Conservation (phyloP, 129 eudicot species). For the Dittrichia graveolens region DNA sequence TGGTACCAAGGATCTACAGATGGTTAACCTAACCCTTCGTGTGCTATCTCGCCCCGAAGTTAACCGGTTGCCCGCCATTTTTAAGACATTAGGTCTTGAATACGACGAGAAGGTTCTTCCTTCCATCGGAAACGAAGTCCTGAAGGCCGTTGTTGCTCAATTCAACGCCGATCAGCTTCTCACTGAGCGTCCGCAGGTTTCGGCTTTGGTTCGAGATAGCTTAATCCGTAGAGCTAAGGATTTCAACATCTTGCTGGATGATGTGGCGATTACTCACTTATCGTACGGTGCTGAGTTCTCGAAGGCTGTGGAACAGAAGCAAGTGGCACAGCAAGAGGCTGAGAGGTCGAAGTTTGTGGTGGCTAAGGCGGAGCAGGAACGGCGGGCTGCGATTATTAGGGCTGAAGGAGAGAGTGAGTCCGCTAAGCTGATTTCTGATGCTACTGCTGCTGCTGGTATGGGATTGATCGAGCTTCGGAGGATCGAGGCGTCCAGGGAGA, state of each 20-base stretch:
- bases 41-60: constrained; percentile 78
- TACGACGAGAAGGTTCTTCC: constrained; percentile 87
- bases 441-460: constrained; percentile 69
- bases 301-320: constrained; percentile 93
- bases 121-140: constrained; percentile 74
- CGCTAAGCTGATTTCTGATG: constrained; percentile 83
- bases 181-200: constrained; percentile 78
- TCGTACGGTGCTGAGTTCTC: constrained; percentile 86
- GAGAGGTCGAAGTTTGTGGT: constrained; percentile 86
- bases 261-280: constrained; percentile 84
- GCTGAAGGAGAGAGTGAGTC: constrained; percentile 90
- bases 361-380: constrained; percentile 82
- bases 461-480: constrained; percentile 88
- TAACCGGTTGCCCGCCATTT: constrained; percentile 54
- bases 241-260: constrained; percentile 79
- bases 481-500: constrained; percentile 78
- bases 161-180: constrained; percentile 87
- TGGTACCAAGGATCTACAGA: constrained; percentile 91
- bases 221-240: constrained; percentile 72
- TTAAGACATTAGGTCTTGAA: constrained; percentile 69
- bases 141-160: constrained; percentile 81
- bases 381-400: constrained; percentile 74
- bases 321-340: constrained; percentile 96
- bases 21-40: constrained; percentile 85
- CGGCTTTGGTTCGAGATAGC: constrained; percentile 73